These are phyloP conservation scores for Mortierella alpina DNA, from an alignment of 192 early-diverging fungal species.

Conservation along the genomic window DNA sequence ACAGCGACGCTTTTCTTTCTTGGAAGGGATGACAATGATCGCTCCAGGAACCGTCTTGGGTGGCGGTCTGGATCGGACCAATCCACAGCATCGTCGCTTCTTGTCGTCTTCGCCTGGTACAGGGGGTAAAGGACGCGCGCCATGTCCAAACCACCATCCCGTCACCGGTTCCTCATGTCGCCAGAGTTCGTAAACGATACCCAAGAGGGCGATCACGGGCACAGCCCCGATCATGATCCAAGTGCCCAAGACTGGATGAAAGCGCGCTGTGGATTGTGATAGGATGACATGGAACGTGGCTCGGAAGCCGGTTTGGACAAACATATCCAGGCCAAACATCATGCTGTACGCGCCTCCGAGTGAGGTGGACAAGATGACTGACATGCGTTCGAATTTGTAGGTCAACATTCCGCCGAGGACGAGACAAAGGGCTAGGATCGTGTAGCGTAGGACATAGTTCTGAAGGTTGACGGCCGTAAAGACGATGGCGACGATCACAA, in stretches of 20 bases:
- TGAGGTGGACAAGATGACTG: slow-evolving; percentile 37
- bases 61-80: no score
- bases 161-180: slow-evolving; percentile 25
- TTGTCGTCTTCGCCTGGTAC: slow-evolving; percentile 6
- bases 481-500: slow-evolving; percentile 20
- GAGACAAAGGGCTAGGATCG: slow-evolving; percentile 11
- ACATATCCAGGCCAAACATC: slow-evolving; percentile 47
- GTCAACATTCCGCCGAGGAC: slow-evolving; percentile 14
- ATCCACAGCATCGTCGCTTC: no score
- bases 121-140: slow-evolving; percentile 10
- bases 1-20: no score
- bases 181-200: slow-evolving; percentile 26
- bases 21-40: no score
- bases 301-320: slow-evolving; percentile 33
- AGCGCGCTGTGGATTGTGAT: slow-evolving; percentile 17
- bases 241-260: slow-evolving; percentile 9
- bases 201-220: slow-evolving; percentile 26
- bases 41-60: no score
- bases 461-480: slow-evolving; percentile 23
- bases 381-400: slow-evolving; percentile 25
- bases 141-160: slow-evolving; percentile 20
- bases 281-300: slow-evolving; percentile 31
- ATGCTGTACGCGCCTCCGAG: slow-evolving; percentile 33
- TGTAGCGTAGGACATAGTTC: slow-evolving; percentile 23
- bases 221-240: slow-evolving; percentile 35